Percentiles rank a stretch among this genome's conserved stretches.
phyloP scores from a whole-genome alignment of 2,329 filamentous ascomycete genomes.

The Phialophora chinensis region DNA sequence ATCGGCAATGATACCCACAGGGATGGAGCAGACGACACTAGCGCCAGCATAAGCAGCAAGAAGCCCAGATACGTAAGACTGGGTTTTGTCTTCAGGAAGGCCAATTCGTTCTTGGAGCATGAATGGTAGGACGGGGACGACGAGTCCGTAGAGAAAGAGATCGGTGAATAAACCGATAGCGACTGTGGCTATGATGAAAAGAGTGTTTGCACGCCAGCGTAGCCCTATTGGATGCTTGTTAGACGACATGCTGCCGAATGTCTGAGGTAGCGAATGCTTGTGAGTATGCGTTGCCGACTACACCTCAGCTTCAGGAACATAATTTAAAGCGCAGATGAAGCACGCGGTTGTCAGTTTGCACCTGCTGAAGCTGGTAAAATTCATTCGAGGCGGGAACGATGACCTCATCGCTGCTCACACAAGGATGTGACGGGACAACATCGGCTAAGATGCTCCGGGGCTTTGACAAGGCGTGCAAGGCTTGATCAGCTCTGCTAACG shows the following conservation, averaged over 20 bases:
- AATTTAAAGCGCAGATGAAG: neutral
- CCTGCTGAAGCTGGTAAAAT: constrained; percentile 9
- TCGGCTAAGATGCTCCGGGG: neutral
- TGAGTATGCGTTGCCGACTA: constrained; percentile 9
- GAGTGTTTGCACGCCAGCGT: constrained; percentile 62
- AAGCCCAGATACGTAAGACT: constrained; percentile 60
- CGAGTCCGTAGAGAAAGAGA: constrained; percentile 64
- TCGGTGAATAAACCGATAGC: constrained; percentile 46
- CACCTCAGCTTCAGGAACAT: neutral
- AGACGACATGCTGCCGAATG: constrained; percentile 22
- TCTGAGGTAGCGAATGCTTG: constrained; percentile 16
- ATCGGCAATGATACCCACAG: constrained; percentile 63
- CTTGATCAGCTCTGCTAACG: neutral
- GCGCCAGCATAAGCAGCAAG: constrained; percentile 62
- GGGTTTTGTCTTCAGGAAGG: constrained; percentile 56
- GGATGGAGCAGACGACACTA: constrained; percentile 57
- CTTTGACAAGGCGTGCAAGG: neutral
- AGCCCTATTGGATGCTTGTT: constrained; percentile 42
- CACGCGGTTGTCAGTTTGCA: constrained; percentile 2
- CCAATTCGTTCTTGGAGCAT: constrained; percentile 60
- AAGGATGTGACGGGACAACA: neutral
- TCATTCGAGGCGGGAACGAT: constrained; percentile 12
- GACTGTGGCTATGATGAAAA: constrained; percentile 65
- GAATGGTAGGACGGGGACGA: constrained; percentile 65
- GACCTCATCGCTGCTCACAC: constrained; percentile 20